phyloP scores from a whole-genome alignment of 305 asterid species.

The Fraxinus velutina region DNA sequence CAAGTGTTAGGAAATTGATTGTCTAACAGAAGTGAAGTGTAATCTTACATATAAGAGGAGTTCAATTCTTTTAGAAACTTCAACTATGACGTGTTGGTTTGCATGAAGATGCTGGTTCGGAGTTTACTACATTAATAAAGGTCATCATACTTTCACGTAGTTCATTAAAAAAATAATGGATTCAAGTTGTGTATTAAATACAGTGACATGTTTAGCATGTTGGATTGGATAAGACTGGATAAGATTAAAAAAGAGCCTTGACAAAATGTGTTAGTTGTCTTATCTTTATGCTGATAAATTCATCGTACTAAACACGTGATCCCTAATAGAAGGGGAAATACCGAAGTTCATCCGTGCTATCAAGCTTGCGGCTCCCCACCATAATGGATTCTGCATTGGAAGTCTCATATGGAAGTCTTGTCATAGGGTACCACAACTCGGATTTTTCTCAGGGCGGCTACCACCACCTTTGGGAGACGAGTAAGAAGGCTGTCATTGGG shows the following conservation, averaged over 20 bases:
- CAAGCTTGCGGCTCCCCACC: conserved; percentile 67
- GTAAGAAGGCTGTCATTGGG: conserved; percentile 81
- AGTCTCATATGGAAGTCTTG: conserved; percentile 48
- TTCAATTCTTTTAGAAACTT: too few species aligned
- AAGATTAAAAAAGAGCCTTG: neutral
- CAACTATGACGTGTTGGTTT: neutral
- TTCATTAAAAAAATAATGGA: neutral
- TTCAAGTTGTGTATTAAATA: too few species aligned
- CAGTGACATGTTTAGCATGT: neutral
- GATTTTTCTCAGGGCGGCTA: conserved; percentile 55
- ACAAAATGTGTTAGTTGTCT: neutral
- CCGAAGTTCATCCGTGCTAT: conserved; percentile 57
- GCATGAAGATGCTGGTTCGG: neutral
- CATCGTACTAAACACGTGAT: neutral
- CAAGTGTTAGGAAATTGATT: neutral
- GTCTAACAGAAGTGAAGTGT: neutral
- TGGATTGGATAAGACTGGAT: neutral
- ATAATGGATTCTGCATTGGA: conserved; percentile 55
- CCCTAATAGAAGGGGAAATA: conserved; percentile 19
- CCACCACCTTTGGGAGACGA: conserved; percentile 56
- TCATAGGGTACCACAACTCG: conserved; percentile 45
- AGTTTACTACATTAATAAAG: neutral
- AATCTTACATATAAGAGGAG: neutral
- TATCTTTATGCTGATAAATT: neutral
- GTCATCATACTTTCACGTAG: neutral